phyloP scores from a whole-genome alignment of 805 yeast genomes.

The Metschnikowia peoriensis region DNA sequence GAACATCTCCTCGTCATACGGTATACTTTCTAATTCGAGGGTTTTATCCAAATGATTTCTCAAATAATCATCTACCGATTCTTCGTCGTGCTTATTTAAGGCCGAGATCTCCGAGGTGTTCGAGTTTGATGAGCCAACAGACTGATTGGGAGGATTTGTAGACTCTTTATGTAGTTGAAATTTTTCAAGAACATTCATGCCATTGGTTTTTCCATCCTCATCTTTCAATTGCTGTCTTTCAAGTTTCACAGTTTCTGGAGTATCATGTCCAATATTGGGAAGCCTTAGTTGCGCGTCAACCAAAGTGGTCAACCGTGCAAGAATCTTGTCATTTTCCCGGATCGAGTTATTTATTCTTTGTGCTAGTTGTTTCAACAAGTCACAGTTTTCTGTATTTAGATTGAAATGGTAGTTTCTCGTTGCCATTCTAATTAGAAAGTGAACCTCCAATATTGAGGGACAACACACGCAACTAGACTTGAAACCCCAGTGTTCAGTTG shows the following conservation, averaged over 20 bases:
- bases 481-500: too few relatives aligned
- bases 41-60: slow-evolving; percentile 27
- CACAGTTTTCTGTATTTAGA: slow-evolving; percentile 32
- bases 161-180: neutral
- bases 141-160: neutral
- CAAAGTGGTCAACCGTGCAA: slow-evolving; percentile 21
- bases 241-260: neutral
- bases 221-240: neutral
- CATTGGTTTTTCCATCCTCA: neutral
- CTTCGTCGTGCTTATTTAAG: neutral
- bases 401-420: slow-evolving; percentile 13
- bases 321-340: slow-evolving; percentile 23
- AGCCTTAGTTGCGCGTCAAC: slow-evolving; percentile 23
- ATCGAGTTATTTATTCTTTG: slow-evolving; percentile 21
- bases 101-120: neutral
- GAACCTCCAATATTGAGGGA: neutral
- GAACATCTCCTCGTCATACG: slow-evolving; percentile 3
- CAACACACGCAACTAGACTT: too few relatives aligned
- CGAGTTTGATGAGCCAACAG: neutral
- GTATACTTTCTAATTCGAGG: slow-evolving; percentile 8
- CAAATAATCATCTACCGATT: slow-evolving; percentile 16
- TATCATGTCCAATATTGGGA: slow-evolving; percentile 10
- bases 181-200: too few relatives aligned
- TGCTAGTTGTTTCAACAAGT: slow-evolving; percentile 27
- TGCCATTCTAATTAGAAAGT: neutral